A percentile compares a stretch with the other conserved stretches of the same genome.
Evolutionary conservation across 2,329 filamentous ascomycete genomes (phyloP).

Genomic region (Epichloe bromicola): DNA sequence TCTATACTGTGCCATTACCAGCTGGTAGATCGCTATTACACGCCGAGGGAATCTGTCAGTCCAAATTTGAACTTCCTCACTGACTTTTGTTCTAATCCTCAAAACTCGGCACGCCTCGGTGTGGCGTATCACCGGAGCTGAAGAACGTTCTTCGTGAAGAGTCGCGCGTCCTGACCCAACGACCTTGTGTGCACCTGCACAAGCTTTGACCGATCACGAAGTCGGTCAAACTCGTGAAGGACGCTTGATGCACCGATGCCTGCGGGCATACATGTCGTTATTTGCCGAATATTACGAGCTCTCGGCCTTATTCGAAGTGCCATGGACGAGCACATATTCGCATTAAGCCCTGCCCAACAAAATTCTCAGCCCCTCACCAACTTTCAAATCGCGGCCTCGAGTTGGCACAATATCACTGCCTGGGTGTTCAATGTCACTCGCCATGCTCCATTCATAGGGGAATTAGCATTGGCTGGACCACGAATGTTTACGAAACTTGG

Average conservation of each 20-base stretch:
- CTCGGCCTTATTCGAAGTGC: not conserved
- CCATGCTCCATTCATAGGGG: constrained; percentile 51
- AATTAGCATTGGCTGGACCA: constrained; percentile 56
- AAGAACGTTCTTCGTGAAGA: not conserved
- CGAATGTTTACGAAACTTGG: constrained; percentile 57
- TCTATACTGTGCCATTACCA: no score
- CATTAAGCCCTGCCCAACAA: not conserved
- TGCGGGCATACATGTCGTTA: not conserved
- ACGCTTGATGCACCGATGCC: not conserved
- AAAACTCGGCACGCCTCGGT: not conserved
- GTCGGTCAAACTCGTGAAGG: not conserved
- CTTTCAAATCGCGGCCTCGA: constrained; percentile 8
- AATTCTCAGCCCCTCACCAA: constrained; percentile 9
- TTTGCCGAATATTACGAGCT: not conserved
- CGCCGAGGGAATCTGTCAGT: no score
- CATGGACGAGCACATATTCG: constrained; percentile 2
- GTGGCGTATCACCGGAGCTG: not conserved
- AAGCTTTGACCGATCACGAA: not conserved
- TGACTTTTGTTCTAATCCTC: no score
- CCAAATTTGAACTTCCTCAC: no score
- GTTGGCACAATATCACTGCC: constrained; percentile 40
- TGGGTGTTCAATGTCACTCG: constrained; percentile 47
- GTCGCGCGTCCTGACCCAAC: not conserved
- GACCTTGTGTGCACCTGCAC: no score
- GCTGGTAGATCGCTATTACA: no score